Evolutionary conservation across 192 early-diverging fungal species (phyloP).

Genomic region (Coemansia sp.): DNA sequence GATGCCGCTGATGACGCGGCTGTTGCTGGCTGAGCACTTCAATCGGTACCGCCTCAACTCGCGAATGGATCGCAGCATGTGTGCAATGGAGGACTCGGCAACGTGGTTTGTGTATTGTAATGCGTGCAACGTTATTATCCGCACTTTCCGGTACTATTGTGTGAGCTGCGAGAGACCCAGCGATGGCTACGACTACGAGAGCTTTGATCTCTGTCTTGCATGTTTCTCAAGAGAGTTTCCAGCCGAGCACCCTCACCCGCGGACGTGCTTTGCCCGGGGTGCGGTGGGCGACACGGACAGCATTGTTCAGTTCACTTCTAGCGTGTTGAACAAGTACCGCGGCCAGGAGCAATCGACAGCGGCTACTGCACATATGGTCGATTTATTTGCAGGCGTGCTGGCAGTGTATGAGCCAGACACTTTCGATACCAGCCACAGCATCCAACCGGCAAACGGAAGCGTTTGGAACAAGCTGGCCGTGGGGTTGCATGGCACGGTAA

Average conservation of each 20-base stretch:
- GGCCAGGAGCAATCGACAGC: neutral
- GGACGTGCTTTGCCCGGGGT: constrained; percentile 71
- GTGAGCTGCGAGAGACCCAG: constrained; percentile 73
- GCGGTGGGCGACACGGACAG: constrained; percentile 33
- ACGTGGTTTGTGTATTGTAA: constrained; percentile 75
- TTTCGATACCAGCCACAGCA: constrained; percentile 25
- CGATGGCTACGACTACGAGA: constrained; percentile 63
- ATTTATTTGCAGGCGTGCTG: constrained; percentile 11
- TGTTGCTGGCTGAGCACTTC: constrained; percentile 20
- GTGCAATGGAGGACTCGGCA: constrained; percentile 37
- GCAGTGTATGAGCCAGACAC: constrained; percentile 34
- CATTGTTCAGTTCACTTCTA: constrained; percentile 34
- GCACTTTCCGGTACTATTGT: constrained; percentile 81
- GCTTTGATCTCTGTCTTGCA: constrained; percentile 71
- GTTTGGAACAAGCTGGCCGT: constrained; percentile 38
- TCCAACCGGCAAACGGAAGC: neutral
- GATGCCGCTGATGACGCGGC: constrained; percentile 34
- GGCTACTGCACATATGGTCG: constrained; percentile 4
- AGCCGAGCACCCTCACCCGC: constrained; percentile 70
- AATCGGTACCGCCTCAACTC: constrained; percentile 2
- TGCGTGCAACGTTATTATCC: constrained; percentile 74
- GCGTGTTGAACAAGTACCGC: constrained; percentile 17
- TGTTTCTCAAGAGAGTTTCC: constrained; percentile 73
- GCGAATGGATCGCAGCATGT: neutral
- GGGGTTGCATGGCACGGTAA: constrained; percentile 46